Percentiles rank a stretch among this genome's conserved stretches.
Conservation (phyloP, 805 yeast genomes). For the Nakazawaea ambrosiae region DNA sequence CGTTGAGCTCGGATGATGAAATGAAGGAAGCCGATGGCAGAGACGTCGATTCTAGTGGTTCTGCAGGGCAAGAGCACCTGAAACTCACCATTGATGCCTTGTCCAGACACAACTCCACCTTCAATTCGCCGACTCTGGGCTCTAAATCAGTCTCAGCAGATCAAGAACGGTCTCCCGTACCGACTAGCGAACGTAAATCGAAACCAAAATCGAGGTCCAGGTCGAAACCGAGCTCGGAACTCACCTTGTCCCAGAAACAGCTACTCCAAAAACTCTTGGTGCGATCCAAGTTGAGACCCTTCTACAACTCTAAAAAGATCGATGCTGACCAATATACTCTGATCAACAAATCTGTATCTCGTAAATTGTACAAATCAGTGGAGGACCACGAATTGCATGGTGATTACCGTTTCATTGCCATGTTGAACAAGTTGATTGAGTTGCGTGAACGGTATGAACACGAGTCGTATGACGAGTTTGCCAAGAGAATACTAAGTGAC, state of each 20-base stretch:
- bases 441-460: conserved; percentile 22
- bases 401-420: conserved; percentile 8
- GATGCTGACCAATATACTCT: conserved; percentile 36
- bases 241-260: conserved; percentile 39
- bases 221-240: not conserved
- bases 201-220: not conserved
- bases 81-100: not conserved
- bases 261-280: conserved; percentile 51
- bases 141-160: too few species aligned
- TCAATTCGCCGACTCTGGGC: not conserved
- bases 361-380: conserved; percentile 40
- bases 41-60: too few species aligned
- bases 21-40: not conserved
- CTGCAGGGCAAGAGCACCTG: not conserved
- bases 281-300: conserved; percentile 41
- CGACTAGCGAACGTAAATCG: not conserved
- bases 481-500: conserved; percentile 10
- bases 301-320: conserved; percentile 32
- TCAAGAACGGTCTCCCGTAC: not conserved
- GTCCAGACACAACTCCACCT: not conserved
- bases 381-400: not conserved
- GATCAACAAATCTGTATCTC: conserved; percentile 57
- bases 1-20: conserved; percentile 2
- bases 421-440: conserved; percentile 21
- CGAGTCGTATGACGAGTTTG: conserved; percentile 15